These are phyloP conservation scores for Clarireedia sp. DNA, from an alignment of 2,329 filamentous ascomycete species.

Conservation along the genomic window DNA sequence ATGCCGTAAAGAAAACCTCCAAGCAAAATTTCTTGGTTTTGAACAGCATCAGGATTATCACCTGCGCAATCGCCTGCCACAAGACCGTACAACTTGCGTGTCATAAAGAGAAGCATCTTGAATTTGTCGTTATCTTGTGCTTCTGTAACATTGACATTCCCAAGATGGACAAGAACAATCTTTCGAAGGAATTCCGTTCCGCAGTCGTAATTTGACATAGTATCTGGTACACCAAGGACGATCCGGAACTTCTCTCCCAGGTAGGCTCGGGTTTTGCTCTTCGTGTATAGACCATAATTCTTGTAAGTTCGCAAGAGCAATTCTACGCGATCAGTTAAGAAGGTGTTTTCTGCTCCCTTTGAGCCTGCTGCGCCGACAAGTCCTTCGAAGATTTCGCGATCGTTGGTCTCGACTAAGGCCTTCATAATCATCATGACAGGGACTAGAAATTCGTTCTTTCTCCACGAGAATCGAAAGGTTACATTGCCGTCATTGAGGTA, in stretches of 20 bases:
- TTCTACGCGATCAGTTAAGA: slow-evolving; percentile 91
- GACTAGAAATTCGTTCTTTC: slow-evolving; percentile 94
- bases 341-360: slow-evolving; percentile 77
- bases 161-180: slow-evolving; percentile 86
- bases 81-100: slow-evolving; percentile 86
- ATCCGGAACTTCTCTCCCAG: slow-evolving; percentile 86
- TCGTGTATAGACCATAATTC: slow-evolving; percentile 74
- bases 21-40: slow-evolving; percentile 90
- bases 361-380: slow-evolving; percentile 71
- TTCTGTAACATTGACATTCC: slow-evolving; percentile 75
- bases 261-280: slow-evolving; percentile 73
- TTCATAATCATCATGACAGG: slow-evolving; percentile 96
- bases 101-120: slow-evolving; percentile 89
- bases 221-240: slow-evolving; percentile 75
- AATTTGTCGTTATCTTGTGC: slow-evolving; percentile 88
- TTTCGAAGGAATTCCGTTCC: slow-evolving; percentile 86
- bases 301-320: slow-evolving; percentile 90
- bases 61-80: slow-evolving; percentile 87
- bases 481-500: slow-evolving; percentile 94
- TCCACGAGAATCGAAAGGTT: slow-evolving; percentile 95
- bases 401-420: slow-evolving; percentile 89
- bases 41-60: slow-evolving; percentile 93
- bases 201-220: slow-evolving; percentile 78
- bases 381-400: slow-evolving; percentile 92
- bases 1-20: slow-evolving; percentile 91